These are phyloP conservation scores for Hibiscus trionum DNA, from an alignment of 345 rosid genomes.

Conservation along the genomic window DNA sequence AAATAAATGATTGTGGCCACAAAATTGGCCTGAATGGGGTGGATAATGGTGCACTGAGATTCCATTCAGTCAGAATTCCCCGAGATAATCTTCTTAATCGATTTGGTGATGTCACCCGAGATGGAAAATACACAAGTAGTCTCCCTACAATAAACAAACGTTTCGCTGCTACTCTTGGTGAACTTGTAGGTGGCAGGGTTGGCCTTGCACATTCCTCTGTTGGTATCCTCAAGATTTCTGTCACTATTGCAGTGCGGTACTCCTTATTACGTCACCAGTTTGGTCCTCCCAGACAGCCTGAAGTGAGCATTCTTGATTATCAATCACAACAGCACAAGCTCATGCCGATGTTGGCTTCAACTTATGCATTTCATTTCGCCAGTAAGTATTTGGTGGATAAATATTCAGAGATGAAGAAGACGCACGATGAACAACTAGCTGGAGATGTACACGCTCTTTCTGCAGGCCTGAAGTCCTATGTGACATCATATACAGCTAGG, in stretches of 20 bases:
- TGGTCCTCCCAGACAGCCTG: slow-evolving; percentile 94
- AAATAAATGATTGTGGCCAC: slow-evolving; percentile 92
- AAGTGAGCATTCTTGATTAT: slow-evolving; percentile 92
- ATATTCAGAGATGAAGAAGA: slow-evolving; percentile 17
- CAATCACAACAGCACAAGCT: slow-evolving; percentile 99
- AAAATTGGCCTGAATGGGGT: slow-evolving; percentile 96
- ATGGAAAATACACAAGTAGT: slow-evolving; percentile 89
- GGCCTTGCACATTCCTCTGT: slow-evolving; percentile 84
- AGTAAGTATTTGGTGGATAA: slow-evolving; percentile 60
- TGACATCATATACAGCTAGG: slow-evolving; percentile 84
- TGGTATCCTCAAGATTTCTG: slow-evolving; percentile 73
- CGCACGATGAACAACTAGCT: slow-evolving; percentile 65
- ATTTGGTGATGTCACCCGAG: slow-evolving; percentile 86
- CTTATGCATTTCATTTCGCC: slow-evolving; percentile 91
- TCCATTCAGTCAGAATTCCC: slow-evolving; percentile 78
- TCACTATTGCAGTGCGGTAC: slow-evolving; percentile 78
- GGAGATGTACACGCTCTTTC: slow-evolving; percentile 94
- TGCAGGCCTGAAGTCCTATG: slow-evolving; percentile 93
- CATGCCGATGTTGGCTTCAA: slow-evolving; percentile 97
- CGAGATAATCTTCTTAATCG: slow-evolving; percentile 96
- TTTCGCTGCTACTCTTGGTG: slow-evolving; percentile 94
- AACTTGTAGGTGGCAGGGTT: slow-evolving; percentile 98
- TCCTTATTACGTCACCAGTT: slow-evolving; percentile 91
- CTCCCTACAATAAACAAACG: slow-evolving; percentile 90
- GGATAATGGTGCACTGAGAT: slow-evolving; percentile 93